These are phyloP conservation scores for Neonothopanus nambi DNA, from an alignment of 1,284 basidiomycete species.

Conservation along the genomic window DNA sequence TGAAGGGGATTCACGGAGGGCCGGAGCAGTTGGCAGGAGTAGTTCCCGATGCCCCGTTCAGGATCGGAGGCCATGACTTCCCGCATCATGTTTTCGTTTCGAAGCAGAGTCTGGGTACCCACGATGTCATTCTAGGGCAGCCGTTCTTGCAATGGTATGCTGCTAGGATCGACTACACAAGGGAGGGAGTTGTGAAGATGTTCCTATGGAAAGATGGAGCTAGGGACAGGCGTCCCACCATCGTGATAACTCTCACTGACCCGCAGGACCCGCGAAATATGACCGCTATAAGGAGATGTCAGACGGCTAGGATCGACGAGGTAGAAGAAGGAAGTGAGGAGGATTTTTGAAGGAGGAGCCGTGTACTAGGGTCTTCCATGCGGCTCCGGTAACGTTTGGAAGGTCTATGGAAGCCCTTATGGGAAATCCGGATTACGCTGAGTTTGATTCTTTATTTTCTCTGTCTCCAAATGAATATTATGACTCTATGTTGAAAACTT, in stretches of 20 bases:
- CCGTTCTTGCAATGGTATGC: conserved; percentile 30
- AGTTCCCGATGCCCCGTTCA: conserved; percentile 21
- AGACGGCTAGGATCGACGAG: not conserved
- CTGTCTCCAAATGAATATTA: conserved; percentile 16
- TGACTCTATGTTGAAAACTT: conserved; percentile 12
- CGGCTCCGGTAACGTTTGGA: conserved; percentile 18
- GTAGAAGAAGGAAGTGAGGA: conserved; percentile 15
- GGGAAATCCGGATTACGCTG: conserved; percentile 17
- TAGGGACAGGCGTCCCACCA: not conserved
- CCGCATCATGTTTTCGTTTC: conserved; percentile 31
- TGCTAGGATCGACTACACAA: conserved; percentile 21
- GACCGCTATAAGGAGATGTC: not conserved
- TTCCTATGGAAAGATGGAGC: conserved; percentile 22
- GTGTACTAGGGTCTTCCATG: conserved; percentile 13
- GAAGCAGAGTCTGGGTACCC: conserved; percentile 5
- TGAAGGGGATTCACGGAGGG: conserved; percentile 28
- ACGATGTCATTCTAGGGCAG: conserved; percentile 30
- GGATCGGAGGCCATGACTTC: conserved; percentile 25
- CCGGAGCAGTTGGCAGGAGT: conserved; percentile 23
- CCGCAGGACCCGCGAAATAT: conserved; percentile 12
- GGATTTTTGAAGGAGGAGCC: conserved; percentile 16
- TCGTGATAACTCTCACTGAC: conserved; percentile 15
- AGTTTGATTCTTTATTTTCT: conserved; percentile 18
- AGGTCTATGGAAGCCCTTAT: conserved; percentile 18
- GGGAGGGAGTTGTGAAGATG: conserved; percentile 14